Base-by-base conservation (phyloP, 192 early-diverging fungal genomes). In the Entomortierella beljakovae region DNA sequence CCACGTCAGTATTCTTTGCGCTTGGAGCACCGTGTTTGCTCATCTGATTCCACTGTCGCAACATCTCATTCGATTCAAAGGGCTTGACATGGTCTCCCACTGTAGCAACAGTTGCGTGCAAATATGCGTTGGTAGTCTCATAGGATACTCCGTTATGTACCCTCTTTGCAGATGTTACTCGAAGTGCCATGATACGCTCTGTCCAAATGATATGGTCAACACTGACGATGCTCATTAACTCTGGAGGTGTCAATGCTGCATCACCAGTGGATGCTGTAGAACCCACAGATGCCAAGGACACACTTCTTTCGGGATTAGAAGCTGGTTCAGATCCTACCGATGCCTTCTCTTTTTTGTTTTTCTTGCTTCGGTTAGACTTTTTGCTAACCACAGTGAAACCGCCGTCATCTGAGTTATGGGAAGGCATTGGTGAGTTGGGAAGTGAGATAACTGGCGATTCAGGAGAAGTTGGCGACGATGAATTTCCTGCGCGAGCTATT, bases 191-290 rank as follows among this genome's bases (percentile, higher is more conserved):
- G 11, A 85, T 53, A 11, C 73, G 51, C 3, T 65, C 56, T 49
- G 88, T 81, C 64, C 85, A 89, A 2, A 91, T 84, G 13, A 90
- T 51, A 35, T 86, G 85, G 57, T 89, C 84, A 1, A 83, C 84
- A 0, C 20, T 40, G 3, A 83, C 23, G 0, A 58, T 73, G 5
- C 80, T 70, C 79, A 33, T 32, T 57, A 5, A 33, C 1, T 2
- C 18, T 33, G 1, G 61, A 50, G 48, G 26, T 25, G n/a, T n/a
- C n/a, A n/a, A n/a, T n/a, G n/a, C n/a, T n/a, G n/a, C n/a, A n/a
- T n/a, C n/a, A n/a, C n/a, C n/a, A 11, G 15, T 20, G 2, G 43
- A 46, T 15, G 37, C 37, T 13, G 37, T 8, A 38, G 37, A 38
- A 8, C 6, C 37, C 6, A 38, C 37, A 13, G 37, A 8, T 6